Evolutionary conservation across 192 early-diverging fungal genomes (phyloP).

Genomic region (Backusella mclennaniae): DNA sequence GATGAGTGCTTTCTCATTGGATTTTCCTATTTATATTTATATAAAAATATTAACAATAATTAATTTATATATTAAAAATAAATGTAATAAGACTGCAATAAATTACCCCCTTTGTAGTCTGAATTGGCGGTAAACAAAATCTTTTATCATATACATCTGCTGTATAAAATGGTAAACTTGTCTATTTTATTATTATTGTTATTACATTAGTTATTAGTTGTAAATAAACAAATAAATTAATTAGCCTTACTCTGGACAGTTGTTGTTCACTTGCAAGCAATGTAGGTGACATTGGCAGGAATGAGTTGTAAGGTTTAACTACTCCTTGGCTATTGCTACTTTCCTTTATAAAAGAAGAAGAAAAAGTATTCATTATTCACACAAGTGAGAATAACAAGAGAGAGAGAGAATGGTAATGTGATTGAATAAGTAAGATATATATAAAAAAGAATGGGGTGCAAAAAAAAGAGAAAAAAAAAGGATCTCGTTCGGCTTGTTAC

Average conservation of each 20-base stretch:
- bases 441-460: conserved; percentile 6
- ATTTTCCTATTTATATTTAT: background rate
- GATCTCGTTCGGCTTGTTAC: background rate
- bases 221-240: background rate
- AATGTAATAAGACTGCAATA: background rate
- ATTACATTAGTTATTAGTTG: background rate
- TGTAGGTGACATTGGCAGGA: background rate
- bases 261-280: background rate
- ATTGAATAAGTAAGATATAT: background rate
- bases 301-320: background rate
- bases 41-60: background rate
- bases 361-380: background rate
- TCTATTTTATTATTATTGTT: background rate
- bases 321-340: background rate
- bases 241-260: background rate
- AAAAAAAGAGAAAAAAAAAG: background rate
- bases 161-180: background rate
- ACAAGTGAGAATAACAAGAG: background rate
- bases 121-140: conserved; percentile 8
- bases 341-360: background rate
- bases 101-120: background rate
- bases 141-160: background rate
- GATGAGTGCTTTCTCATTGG: background rate
- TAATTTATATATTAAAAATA: background rate
- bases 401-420: background rate